Conservation (phyloP, 2,329 filamentous ascomycete genomes). For the Teratosphaeria pseudoeucalypti region DNA sequence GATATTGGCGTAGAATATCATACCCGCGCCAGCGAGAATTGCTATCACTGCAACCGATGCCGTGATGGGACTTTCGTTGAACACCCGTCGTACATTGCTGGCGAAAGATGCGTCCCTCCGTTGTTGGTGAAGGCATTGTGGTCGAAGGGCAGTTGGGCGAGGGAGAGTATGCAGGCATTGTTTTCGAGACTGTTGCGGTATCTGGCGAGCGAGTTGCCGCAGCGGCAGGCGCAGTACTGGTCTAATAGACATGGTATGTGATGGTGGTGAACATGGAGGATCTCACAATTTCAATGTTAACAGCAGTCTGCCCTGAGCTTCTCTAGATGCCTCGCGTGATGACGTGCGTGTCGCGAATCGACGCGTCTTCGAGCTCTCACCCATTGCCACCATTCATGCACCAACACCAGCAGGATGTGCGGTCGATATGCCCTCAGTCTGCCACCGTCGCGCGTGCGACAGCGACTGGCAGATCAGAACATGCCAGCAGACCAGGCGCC, state of each 20-base stretch:
- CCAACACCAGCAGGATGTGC: constrained; percentile 43
- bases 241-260: constrained; percentile 26
- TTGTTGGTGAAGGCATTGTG: constrained; percentile 6
- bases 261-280: neutral
- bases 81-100: constrained; percentile 24
- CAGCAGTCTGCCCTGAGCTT: neutral
- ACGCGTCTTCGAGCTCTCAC: neutral
- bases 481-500: constrained; percentile 65
- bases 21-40: constrained; percentile 30
- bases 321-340: neutral
- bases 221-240: constrained; percentile 17
- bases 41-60: constrained; percentile 24
- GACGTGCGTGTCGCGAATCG: neutral
- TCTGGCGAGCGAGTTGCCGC: constrained; percentile 8
- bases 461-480: constrained; percentile 60
- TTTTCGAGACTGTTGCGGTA: neutral
- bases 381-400: neutral
- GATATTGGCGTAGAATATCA: constrained; percentile 35
- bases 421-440: constrained; percentile 51
- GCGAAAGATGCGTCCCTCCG: constrained; percentile 12
- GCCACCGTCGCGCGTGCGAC: constrained; percentile 64
- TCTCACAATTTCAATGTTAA: neutral
- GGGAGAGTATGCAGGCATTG: constrained; percentile 11
- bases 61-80: constrained; percentile 28
- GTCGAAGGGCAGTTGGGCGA: neutral